A percentile compares a stretch with the other conserved stretches of the same genome.
phyloP scores from a whole-genome alignment of 2,329 filamentous ascomycete genomes.

The Albophoma yamanashiensis region DNA sequence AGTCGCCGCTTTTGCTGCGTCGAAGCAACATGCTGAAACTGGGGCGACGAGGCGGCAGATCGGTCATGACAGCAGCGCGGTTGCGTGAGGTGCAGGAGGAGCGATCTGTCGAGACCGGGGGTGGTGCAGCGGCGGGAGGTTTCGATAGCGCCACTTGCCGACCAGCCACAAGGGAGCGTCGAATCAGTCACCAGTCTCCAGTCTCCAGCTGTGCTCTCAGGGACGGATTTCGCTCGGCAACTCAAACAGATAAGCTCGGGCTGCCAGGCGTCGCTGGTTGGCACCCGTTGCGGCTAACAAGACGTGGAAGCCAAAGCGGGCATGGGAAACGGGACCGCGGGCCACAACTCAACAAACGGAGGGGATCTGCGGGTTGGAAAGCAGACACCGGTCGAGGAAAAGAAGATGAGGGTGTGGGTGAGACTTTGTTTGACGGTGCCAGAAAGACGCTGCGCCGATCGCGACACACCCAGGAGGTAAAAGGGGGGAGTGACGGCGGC shows the following conservation, averaged over 20 bases:
- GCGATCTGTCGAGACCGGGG: constrained; percentile 8
- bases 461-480: neutral
- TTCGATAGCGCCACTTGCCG: neutral
- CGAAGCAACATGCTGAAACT: constrained; percentile 52
- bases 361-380: neutral
- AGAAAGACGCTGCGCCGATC: neutral
- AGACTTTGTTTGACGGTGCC: neutral
- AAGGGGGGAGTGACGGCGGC: neutral
- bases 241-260: neutral
- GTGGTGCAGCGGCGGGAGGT: neutral
- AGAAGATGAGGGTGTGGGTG: neutral
- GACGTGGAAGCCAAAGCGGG: no score
- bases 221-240: no score
- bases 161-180: neutral
- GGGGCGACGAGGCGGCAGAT: constrained; percentile 20
- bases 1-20: constrained; percentile 57
- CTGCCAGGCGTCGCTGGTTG: neutral
- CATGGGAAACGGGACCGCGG: neutral
- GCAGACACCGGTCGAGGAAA: neutral
- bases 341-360: neutral
- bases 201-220: no score
- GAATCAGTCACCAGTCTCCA: neutral
- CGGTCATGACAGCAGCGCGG: constrained; percentile 17
- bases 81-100: constrained; percentile 5
- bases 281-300: neutral